These are phyloP conservation scores for Ustulina deusta DNA, from an alignment of 2,329 filamentous ascomycete genomes.

Conservation along the genomic window DNA sequence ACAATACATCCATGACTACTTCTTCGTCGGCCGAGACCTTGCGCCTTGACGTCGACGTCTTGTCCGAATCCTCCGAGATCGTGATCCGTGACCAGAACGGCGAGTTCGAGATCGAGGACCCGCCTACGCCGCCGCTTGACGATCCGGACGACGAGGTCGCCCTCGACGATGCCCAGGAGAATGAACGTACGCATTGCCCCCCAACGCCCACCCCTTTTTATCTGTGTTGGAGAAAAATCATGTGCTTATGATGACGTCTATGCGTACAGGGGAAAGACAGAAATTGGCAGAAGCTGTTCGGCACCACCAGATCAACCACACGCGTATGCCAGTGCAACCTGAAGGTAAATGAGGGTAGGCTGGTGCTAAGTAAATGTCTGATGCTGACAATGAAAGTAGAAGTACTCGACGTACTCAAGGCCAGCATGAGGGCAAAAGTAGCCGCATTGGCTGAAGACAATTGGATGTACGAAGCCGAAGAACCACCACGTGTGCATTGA, in stretches of 20 bases:
- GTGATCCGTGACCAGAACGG: constrained; percentile 73
- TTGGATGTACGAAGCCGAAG: constrained; percentile 89
- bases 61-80: constrained; percentile 65
- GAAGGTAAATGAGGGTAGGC: constrained; percentile 63
- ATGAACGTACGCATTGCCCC: constrained; percentile 60
- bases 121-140: constrained; percentile 64
- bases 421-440: constrained; percentile 78
- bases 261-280: constrained; percentile 66
- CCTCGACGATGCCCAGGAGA: constrained; percentile 68
- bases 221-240: neutral
- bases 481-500: constrained; percentile 52
- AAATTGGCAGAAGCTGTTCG: constrained; percentile 71
- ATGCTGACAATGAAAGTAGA: constrained; percentile 57
- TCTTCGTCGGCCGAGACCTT: constrained; percentile 59
- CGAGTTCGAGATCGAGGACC: constrained; percentile 70
- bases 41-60: constrained; percentile 61
- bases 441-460: constrained; percentile 81
- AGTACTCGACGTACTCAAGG: constrained; percentile 75
- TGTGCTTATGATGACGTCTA: constrained; percentile 39
- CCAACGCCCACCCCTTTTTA: no score
- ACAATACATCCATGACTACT: constrained; percentile 28
- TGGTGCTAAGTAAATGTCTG: neutral
- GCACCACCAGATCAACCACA: constrained; percentile 68
- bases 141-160: constrained; percentile 68
- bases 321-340: constrained; percentile 69